Base-by-base conservation (phyloP, 768 basidiomycete species). In the Infundibulicybe gibba region DNA sequence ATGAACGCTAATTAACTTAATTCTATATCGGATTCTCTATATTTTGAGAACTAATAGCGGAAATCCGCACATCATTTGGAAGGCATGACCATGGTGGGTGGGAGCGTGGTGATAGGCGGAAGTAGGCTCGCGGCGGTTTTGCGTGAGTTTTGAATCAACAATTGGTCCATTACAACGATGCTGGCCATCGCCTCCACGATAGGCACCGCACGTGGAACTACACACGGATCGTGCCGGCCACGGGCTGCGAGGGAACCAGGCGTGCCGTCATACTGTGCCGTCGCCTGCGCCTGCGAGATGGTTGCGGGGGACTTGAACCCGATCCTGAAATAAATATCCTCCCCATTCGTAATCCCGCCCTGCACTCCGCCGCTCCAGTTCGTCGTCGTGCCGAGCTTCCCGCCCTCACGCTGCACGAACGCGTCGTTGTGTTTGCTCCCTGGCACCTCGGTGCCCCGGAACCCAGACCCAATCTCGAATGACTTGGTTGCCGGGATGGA, bases 301-400 rank as follows among this genome's bases (percentile, higher is more conserved):
- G 97, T 99, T 40, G 97, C 97, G 46, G 97, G 97, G 14, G 92
- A 92, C 71, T 99, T 99, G 81, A 99, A 99, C 9, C 89, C 94
- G 56, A 97, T 78, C 48, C 94, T 97, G 77, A 99, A 99, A 76
- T 97, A 99, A 57, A 99, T 87, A 60, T 91, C 83, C 72, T 99
- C 94, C 32, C 92, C 92, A 62, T 99, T 99, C 39, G 92, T 87
- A 63, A 99, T 98, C 20, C 97, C 97, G 34, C 97, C 97, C 68
- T 99, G 97, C 46, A 97, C 76, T 43, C 97, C 97, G 40, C 97
- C 97, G 59, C 90, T 94, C 91, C 92, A 90, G 72, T 99, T 99
- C 39, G 93, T 90, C 48, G 67, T 60, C 9, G 97, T 99, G 21
- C 90, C 83, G 25, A 99, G 74, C 42, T 72, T 72, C 15, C 92